phyloP scores from a whole-genome alignment of 2,329 filamentous ascomycete species.

The Cercospora sojina region DNA sequence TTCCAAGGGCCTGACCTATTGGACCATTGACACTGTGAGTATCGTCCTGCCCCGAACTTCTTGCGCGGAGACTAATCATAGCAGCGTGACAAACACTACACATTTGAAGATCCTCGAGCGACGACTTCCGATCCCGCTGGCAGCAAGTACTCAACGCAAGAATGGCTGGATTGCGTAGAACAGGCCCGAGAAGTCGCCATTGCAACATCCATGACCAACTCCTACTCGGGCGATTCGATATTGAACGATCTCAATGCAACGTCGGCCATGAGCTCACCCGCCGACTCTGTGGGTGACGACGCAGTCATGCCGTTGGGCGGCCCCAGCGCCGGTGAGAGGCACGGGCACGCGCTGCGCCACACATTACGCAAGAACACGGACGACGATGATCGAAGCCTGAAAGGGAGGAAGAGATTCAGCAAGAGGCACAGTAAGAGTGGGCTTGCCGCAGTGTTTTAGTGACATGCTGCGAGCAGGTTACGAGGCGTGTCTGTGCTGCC shows the following conservation, averaged over 20 bases:
- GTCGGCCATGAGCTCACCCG: conserved; percentile 68
- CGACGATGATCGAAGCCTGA: conserved; percentile 39
- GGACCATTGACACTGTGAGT: conserved; percentile 92
- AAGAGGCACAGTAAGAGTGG: conserved; percentile 93
- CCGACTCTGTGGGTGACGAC: conserved; percentile 67
- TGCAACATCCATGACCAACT: conserved; percentile 60
- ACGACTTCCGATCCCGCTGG: conserved; percentile 62
- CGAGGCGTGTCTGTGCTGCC: conserved; percentile 8
- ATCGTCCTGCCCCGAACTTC: neutral
- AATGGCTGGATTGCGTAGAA: conserved; percentile 90
- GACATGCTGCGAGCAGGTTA: conserved; percentile 6
- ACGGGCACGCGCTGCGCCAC: conserved; percentile 30
- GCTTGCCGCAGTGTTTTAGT: conserved; percentile 79
- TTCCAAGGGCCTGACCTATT: conserved; percentile 81
- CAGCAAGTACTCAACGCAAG: conserved; percentile 70
- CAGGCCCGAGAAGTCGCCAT: conserved; percentile 80
- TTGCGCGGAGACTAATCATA: neutral
- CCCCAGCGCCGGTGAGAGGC: conserved; percentile 28
- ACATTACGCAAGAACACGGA: conserved; percentile 42
- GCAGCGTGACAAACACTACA: conserved; percentile 83
- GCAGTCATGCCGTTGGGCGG: conserved; percentile 36
- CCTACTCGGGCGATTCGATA: conserved; percentile 59
- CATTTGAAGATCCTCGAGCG: conserved; percentile 89
- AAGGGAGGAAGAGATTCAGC: conserved; percentile 68
- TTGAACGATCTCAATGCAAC: conserved; percentile 43